Base-by-base conservation (phyloP, 148 eudicot species). In the Polygonum aviculare region DNA sequence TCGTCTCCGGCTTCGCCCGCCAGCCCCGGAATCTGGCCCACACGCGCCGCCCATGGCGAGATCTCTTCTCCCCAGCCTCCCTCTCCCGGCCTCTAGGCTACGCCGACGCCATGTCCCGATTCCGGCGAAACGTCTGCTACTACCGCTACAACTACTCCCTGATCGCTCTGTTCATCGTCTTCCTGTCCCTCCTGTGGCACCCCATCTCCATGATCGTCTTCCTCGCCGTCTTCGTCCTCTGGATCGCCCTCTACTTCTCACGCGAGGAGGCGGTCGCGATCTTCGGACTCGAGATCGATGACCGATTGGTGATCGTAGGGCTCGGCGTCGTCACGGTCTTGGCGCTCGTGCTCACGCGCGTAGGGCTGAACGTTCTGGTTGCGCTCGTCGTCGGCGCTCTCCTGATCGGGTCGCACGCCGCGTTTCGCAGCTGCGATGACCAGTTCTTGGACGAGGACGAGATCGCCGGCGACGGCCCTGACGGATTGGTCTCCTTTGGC, bases 131-230 rank as follows among this genome's bases (percentile, higher is more conserved):
- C 81, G 69, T 84, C 71, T 62, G 75, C 82, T 84, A 87, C 79
- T 90, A 90, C 82, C 88, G 93, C 35, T 79, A 65, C 83, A 92
- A 92, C 63, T 92, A 92, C 91, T 67, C 93, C 7, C 52, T 88
- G 15, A 74, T 84, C 70, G 75, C 81, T 38, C 81, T 90, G 19
- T 0, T 80, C 47, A 76, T 87, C 71, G 72, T 93, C 69, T 90
- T 93, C 81, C 79, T 86, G 51, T 78, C 87, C 86, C 87, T 93
- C n/a, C 12, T 90, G 0, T 93, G 80, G 82, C 88, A 89, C 80
- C 93, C 96, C 0, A 11, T 88, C 2, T 88, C 96, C 33, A 86
- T 93, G 83, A 87, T 93, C 39, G 87, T 89, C 5, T 93, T 90
- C 81, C 22, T 90, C 48, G 0, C 74, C 2, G 54, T 87, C 3